phyloP scores from a whole-genome alignment of 495 filamentous ascomycete genomes.

The Podospora bellae-mahoneyi region DNA sequence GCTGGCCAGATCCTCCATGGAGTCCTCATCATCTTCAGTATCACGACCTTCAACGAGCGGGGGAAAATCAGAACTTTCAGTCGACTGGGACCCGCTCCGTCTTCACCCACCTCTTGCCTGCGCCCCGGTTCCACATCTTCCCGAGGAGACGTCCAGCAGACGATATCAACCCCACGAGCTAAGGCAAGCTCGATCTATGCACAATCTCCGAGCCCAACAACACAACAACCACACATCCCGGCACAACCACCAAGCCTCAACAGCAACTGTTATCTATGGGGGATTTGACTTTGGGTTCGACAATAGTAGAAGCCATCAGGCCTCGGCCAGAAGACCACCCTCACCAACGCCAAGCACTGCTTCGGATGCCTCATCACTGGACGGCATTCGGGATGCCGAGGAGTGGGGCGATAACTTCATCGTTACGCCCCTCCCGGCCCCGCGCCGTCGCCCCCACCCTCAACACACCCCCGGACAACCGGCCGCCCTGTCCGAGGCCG shows the following conservation, averaged over 20 bases:
- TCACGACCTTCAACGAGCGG: conserved; percentile 28
- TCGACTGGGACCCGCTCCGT: conserved; percentile 38
- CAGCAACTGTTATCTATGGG: conserved; percentile 31
- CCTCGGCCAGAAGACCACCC: conserved; percentile 8
- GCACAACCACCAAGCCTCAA: conserved; percentile 14
- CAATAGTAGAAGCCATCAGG: background rate
- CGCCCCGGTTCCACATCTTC: conserved; percentile 18
- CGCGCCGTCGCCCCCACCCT: conserved; percentile 15
- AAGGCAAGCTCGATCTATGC: conserved; percentile 25
- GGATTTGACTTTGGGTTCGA: conserved; percentile 40
- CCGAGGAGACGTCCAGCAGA: conserved; percentile 11
- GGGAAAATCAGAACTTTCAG: conserved; percentile 22
- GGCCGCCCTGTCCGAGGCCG: conserved; percentile 28
- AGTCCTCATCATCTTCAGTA: conserved; percentile 18
- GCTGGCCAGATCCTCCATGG: conserved; percentile 29
- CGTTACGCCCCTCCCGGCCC: conserved; percentile 14
- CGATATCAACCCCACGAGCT: conserved; percentile 23
- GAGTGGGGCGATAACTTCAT: conserved; percentile 15
- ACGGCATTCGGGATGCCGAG: conserved; percentile 2
- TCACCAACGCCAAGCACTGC: conserved; percentile 11
- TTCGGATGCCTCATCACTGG: conserved; percentile 8
- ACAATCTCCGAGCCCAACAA: conserved; percentile 13
- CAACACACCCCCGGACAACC: background rate
- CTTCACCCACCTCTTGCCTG: conserved; percentile 29
- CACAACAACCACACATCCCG: background rate